A percentile compares a stretch with the other conserved stretches of the same genome.
phyloP scores from a whole-genome alignment of 805 yeast genomes.

The Saccharomycopsis lassenensis region DNA sequence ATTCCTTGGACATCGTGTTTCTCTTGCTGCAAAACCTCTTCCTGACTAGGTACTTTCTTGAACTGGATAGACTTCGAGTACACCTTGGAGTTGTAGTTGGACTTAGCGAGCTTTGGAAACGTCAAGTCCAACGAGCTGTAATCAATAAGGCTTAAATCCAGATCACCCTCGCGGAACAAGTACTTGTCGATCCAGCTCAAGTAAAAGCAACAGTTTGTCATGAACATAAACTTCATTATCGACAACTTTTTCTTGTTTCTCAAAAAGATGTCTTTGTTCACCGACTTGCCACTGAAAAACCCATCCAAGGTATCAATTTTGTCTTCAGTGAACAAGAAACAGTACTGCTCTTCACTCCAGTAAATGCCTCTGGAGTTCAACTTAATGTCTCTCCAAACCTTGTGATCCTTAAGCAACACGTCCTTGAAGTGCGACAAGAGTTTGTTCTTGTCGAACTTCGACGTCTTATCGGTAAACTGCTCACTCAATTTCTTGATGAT shows the following conservation, averaged over 20 bases:
- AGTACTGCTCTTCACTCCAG: constrained; percentile 8
- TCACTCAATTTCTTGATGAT: constrained; percentile 5
- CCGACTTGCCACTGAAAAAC: constrained; percentile 5
- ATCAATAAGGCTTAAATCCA: constrained; percentile 4
- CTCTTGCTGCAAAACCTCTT: not conserved
- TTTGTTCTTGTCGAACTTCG: constrained; percentile 11
- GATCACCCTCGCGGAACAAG: constrained; percentile 4
- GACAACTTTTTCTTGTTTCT: constrained; percentile 9
- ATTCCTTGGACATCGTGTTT: not conserved
- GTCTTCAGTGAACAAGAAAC: constrained; percentile 5
- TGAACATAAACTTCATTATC: constrained; percentile 14
- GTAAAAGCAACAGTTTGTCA: constrained; percentile 12
- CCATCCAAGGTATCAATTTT: constrained; percentile 4
- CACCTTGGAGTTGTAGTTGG: constrained; percentile 4
- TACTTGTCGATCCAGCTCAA: constrained; percentile 14
- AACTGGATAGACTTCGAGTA: constrained; percentile 7
- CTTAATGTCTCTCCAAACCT: constrained; percentile 14
- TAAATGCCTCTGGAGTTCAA: constrained; percentile 8
- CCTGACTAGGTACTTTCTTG: constrained; percentile 5
- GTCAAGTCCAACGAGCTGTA: constrained; percentile 2
- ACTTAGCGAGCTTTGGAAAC: constrained; percentile 3
- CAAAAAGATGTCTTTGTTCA: constrained; percentile 3
- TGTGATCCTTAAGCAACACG: constrained; percentile 12
- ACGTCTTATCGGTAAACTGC: constrained; percentile 6
- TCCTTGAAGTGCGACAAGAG: constrained; percentile 9